Percentiles rank a stretch among this genome's conserved stretches.
These are phyloP conservation scores for Chrysosporium keratinophilum DNA, from an alignment of 2,329 filamentous ascomycete species.

Conservation along the genomic window DNA sequence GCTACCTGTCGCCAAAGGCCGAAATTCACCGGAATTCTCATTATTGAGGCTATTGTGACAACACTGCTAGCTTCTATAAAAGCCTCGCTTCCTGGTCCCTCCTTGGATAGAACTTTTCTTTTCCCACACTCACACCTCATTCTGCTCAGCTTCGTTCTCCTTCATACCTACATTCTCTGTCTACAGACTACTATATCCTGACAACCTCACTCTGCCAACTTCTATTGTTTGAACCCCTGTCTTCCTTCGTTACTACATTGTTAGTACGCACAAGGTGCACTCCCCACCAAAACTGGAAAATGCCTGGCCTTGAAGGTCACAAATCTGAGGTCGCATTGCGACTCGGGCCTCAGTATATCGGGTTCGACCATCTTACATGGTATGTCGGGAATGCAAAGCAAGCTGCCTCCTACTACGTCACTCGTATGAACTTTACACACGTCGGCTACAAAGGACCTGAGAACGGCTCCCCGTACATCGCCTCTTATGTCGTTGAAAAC, in stretches of 20 bases:
- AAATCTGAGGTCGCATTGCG: constrained; percentile 17
- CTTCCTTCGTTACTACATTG: neutral
- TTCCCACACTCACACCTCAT: no score
- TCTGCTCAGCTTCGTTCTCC: no score
- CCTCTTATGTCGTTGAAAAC: constrained; percentile 72
- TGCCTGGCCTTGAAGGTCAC: neutral
- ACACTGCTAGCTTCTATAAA: no score
- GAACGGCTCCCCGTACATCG: constrained; percentile 67
- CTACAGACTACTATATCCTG: no score
- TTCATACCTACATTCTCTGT: no score
- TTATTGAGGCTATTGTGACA: no score
- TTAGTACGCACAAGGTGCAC: no score
- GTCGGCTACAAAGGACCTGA: constrained; percentile 77
- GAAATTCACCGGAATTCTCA: no score
- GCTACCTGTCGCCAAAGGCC: no score
- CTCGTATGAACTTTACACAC: constrained; percentile 67
- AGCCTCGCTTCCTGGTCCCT: no score
- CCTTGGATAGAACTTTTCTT: no score
- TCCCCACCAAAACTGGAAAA: neutral
- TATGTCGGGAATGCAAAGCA: constrained; percentile 93
- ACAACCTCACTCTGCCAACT: no score
- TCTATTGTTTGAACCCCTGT: neutral
- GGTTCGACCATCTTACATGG: constrained; percentile 84
- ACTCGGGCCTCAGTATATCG: constrained; percentile 28
- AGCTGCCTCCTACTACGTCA: constrained; percentile 73